Conservation (phyloP, 1,284 basidiomycete genomes). For the Tranzscheliella williamsii region DNA sequence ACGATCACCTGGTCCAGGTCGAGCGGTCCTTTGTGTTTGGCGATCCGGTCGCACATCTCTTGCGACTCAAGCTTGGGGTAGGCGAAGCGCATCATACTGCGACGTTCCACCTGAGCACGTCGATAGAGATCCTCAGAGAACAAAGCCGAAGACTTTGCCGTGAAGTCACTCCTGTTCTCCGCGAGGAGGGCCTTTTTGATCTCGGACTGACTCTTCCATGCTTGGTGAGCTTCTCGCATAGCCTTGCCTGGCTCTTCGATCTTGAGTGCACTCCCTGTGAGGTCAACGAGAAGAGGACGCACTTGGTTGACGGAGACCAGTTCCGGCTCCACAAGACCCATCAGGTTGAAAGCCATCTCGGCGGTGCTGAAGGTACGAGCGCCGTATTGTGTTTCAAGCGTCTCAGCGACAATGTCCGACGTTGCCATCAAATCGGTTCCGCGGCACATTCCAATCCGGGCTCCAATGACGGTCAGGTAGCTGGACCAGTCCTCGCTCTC, state of each 20-base stretch:
- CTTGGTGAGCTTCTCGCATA: conserved; percentile 70
- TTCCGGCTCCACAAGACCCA: conserved; percentile 94
- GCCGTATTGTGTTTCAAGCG: conserved; percentile 88
- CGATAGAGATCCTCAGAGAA: conserved; percentile 89
- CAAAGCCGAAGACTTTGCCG: conserved; percentile 82
- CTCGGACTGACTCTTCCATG: conserved; percentile 77
- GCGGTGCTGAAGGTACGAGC: conserved; percentile 97
- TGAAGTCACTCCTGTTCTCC: conserved; percentile 94
- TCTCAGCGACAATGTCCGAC: conserved; percentile 91
- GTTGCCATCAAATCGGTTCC: conserved; percentile 98
- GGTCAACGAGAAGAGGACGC: conserved; percentile 92
- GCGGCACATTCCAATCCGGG: conserved; percentile 83
- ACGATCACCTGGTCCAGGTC: conserved; percentile 96
- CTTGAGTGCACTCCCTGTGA: conserved; percentile 73
- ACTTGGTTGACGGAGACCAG: conserved; percentile 99
- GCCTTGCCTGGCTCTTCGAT: conserved; percentile 51
- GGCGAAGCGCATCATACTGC: conserved; percentile 94
- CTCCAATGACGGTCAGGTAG: conserved; percentile 94
- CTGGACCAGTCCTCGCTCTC: conserved; percentile 93
- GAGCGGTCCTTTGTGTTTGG: conserved; percentile 65
- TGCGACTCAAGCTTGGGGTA: conserved; percentile 73
- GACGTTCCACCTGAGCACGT: conserved; percentile 87
- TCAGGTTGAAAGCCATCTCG: conserved; percentile 99
- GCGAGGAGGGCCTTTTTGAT: conserved; percentile 88
- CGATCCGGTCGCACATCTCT: conserved; percentile 70